Evolutionary conservation across 139 green algal genomes (phyloP).

Genomic region (Astrephomene gubernaculifera): DNA sequence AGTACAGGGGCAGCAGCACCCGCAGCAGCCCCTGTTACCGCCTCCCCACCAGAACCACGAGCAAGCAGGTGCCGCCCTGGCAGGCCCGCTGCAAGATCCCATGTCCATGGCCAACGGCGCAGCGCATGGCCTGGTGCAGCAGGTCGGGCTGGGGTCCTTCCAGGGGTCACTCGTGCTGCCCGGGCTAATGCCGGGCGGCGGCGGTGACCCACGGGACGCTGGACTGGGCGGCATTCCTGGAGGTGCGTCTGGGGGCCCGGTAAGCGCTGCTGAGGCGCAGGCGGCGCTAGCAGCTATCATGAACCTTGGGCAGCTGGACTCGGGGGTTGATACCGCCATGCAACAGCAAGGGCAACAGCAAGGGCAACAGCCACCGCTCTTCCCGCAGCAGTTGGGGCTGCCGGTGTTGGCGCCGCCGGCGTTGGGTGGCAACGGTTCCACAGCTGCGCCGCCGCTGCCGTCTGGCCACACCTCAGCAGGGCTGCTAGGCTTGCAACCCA

Average conservation of each 20-base stretch:
- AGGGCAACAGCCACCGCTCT: neutral
- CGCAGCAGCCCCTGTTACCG: neutral
- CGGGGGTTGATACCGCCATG: neutral
- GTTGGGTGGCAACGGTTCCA: no score
- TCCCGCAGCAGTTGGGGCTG: neutral
- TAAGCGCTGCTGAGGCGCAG: constrained; percentile 3
- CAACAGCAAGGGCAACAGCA: constrained; percentile 1
- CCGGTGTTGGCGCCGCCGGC: neutral
- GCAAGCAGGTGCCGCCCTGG: neutral
- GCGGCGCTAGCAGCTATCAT: neutral
- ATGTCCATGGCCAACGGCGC: constrained; percentile 1
- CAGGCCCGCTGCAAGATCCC: neutral
- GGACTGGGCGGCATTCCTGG: no score
- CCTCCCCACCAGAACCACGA: neutral
- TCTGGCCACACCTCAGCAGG: no score
- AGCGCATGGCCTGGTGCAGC: neutral
- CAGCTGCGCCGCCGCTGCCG: no score
- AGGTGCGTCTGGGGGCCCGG: neutral
- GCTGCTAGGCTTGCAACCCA: neutral
- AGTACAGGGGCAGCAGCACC: neutral
- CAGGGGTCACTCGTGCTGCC: neutral
- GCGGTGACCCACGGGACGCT: no score
- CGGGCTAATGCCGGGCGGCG: no score
- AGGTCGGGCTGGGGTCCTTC: neutral
- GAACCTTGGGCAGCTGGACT: neutral